Conservation (phyloP, 768 basidiomycete species). For the Russula griseocarnosa region DNA sequence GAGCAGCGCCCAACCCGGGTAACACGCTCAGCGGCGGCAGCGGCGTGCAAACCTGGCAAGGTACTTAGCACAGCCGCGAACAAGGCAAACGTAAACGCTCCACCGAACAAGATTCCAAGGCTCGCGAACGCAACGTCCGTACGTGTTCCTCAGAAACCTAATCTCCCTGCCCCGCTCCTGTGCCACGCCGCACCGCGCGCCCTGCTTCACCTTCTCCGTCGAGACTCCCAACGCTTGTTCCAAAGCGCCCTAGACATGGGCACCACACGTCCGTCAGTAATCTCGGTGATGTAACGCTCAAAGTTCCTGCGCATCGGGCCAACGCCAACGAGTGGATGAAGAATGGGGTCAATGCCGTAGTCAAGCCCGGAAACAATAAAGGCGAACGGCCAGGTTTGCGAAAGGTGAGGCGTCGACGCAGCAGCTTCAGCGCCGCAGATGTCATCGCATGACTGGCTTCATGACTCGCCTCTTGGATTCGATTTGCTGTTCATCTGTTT, state of each 20-base stretch:
- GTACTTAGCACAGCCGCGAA: constrained; percentile 28
- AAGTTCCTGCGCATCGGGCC: constrained; percentile 34
- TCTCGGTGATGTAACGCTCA: constrained; percentile 48
- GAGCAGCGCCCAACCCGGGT: constrained; percentile 73
- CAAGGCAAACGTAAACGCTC: constrained; percentile 34
- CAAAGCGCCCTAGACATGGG: constrained; percentile 42
- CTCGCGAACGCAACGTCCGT: constrained; percentile 44
- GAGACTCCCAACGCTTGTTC: constrained; percentile 66
- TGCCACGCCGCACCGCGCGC: constrained; percentile 39
- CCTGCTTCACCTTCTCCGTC: constrained; percentile 71
- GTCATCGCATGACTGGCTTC: constrained; percentile 57
- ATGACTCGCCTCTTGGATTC: constrained; percentile 12
- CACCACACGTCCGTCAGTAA: constrained; percentile 42
- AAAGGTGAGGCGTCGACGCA: constrained; percentile 68
- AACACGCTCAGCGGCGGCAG: constrained; percentile 59
- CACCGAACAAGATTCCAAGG: constrained; percentile 41
- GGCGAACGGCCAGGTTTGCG: constrained; percentile 70
- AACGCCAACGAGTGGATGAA: constrained; percentile 61
- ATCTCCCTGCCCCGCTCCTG: constrained; percentile 36
- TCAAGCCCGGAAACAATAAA: constrained; percentile 62
- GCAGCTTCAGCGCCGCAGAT: constrained; percentile 85
- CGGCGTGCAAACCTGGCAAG: constrained; percentile 31
- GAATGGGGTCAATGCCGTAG: constrained; percentile 61
- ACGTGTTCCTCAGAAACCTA: constrained; percentile 38
- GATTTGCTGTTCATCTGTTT: constrained; percentile 14